Conservation (phyloP, 1,284 basidiomycete species). For the Puccinia brachypodii region DNA sequence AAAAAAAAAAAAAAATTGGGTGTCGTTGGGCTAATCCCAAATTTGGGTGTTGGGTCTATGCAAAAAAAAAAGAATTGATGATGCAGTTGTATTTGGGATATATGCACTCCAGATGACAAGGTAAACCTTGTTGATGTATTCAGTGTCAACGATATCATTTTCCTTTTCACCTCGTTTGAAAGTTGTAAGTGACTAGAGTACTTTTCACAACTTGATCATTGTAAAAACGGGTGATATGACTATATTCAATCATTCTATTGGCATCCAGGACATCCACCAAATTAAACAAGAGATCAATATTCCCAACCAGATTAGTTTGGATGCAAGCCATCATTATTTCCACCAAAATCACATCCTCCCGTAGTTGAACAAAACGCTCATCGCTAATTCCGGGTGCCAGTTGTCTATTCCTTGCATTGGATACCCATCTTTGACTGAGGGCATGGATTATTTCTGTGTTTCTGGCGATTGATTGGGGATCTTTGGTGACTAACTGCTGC, state of each 20-base stretch:
- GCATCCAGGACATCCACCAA: constrained; percentile 80
- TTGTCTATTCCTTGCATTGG: constrained; percentile 51
- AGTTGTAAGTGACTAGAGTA: constrained; percentile 67
- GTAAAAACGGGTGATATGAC: constrained; percentile 80
- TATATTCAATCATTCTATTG: constrained; percentile 77
- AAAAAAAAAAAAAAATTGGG: no score
- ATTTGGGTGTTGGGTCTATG: no score
- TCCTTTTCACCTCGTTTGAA: constrained; percentile 62
- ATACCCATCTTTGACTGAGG: constrained; percentile 48
- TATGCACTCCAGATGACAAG: constrained; percentile 77
- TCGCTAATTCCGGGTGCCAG: constrained; percentile 61
- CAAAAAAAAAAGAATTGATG: no score
- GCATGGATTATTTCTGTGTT: constrained; percentile 31
- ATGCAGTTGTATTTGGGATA: constrained; percentile 59
- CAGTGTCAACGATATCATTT: constrained; percentile 66
- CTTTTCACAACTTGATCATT: constrained; percentile 75
- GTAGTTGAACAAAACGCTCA: constrained; percentile 57
- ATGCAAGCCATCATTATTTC: constrained; percentile 70
- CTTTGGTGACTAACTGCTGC: constrained; percentile 39
- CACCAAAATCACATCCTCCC: constrained; percentile 70
- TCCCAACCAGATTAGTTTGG: constrained; percentile 66
- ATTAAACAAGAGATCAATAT: constrained; percentile 86
- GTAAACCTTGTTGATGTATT: constrained; percentile 71
- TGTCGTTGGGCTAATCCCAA: no score
- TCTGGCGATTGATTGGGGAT: constrained; percentile 30